Base-by-base conservation (phyloP, 371 early-diverging fungal species). In the Apophysomyces sp. region DNA sequence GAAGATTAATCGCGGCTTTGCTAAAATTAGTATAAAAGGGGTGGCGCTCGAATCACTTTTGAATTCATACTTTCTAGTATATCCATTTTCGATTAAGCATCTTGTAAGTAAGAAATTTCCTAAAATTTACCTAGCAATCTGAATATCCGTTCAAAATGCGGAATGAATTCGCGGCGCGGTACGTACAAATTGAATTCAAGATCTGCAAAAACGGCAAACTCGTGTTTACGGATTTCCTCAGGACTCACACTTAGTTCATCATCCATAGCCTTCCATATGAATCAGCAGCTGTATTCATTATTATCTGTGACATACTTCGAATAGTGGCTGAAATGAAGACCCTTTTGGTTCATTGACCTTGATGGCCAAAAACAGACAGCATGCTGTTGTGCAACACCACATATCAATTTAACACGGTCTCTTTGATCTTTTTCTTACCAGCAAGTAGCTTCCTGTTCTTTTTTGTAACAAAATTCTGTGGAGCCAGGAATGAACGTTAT, bases 341-440 rank as follows among this genome's bases (percentile, higher is more conserved):
- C 89, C 89, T 60, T 91, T 92, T 2, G 93, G 90, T 65, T 95
- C 94, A 55, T 94, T 96, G 6, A 91, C 88, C 68, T 94, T 94
- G 64, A 81, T 85, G 0, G 94, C 92, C 31, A 93, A 73, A 18
- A 93, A 77, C 28, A 94, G 65, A 72, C 94, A 94, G 8, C 85
- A 85, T 24, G 87, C 91, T 88, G 67, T 2, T 53, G 27, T 40
- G 41, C 36, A 27, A 39, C 6, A 63, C 37, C 28, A 31, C 27
- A 13, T 36, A 9, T n/a, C n/a, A 8, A 34, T 13, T 4, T 49
- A 16, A 39, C 2, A 30, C 36, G 12, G 13, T 18, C 30, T 8
- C 15, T 41, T 39, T 24, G 31, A 28, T n/a, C n/a, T n/a, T n/a
- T n/a, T n/a, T n/a, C 74, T 65, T 82, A 90, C 92, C 87, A 52